These are phyloP conservation scores for Rhexocercosporidium sp. DNA, from an alignment of 2,329 filamentous ascomycete genomes.

Conservation along the genomic window DNA sequence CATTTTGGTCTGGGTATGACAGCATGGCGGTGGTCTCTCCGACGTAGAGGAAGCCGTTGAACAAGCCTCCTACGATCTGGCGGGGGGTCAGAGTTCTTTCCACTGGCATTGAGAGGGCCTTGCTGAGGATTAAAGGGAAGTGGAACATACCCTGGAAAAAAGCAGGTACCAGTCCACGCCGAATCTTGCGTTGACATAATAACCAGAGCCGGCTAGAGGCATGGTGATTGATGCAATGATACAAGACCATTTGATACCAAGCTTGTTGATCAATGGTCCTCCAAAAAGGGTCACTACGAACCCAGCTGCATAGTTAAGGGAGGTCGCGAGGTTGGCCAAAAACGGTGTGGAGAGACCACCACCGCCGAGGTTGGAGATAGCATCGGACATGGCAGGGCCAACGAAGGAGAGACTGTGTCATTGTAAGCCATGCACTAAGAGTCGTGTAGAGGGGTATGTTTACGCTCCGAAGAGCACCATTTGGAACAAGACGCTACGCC, in stretches of 20 bases:
- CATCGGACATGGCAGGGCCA: constrained; percentile 30
- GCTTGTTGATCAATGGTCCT: constrained; percentile 47
- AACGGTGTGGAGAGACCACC: constrained; percentile 28
- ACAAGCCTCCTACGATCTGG: constrained; percentile 34
- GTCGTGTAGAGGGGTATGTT: neutral
- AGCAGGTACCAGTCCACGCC: constrained; percentile 70
- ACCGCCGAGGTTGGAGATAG: constrained; percentile 28
- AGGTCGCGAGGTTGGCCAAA: constrained; percentile 27
- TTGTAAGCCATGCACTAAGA: neutral
- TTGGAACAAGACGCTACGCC: neutral
- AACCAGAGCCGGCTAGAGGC: constrained; percentile 52
- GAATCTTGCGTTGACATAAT: constrained; percentile 74
- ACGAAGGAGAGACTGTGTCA: constrained; percentile 26
- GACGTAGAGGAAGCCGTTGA: constrained; percentile 42
- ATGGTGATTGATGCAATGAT: constrained; percentile 44
- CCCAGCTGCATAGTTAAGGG: constrained; percentile 24
- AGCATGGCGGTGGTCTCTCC: constrained; percentile 46
- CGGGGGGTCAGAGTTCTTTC: too few species aligned
- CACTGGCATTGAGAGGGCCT: too few species aligned
- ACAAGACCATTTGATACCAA: constrained; percentile 46
- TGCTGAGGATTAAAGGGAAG: too few species aligned
- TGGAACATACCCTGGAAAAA: constrained; percentile 50
- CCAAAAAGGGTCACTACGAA: constrained; percentile 37
- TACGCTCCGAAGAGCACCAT: constrained; percentile 12
- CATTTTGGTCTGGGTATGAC: constrained; percentile 43